Percentiles rank a stretch among this genome's conserved stretches.
Evolutionary conservation across 805 yeast genomes (phyloP).

Genomic region (Saccharomycopsis sp.): DNA sequence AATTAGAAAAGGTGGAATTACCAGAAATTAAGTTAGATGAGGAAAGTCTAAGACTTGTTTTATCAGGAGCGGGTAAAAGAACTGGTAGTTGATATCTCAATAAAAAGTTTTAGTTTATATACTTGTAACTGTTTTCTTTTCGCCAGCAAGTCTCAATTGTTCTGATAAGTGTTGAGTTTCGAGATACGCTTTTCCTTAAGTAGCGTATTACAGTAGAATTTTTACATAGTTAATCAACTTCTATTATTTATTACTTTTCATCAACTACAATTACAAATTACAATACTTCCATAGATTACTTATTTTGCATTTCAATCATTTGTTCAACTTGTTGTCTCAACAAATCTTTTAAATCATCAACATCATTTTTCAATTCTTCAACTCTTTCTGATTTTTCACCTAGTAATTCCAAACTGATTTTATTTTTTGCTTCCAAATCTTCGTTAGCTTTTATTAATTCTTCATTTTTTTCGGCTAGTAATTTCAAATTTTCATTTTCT

Average conservation of each 20-base stretch:
- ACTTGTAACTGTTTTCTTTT: too few relatives aligned
- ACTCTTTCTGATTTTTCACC: conserved; percentile 86
- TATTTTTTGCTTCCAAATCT: conserved; percentile 28
- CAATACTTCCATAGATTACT: too few relatives aligned
- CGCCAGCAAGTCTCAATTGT: too few relatives aligned
- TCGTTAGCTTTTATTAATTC: conserved; percentile 25
- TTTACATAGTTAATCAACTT: too few relatives aligned
- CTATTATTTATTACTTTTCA: too few relatives aligned
- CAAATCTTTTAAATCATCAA: conserved; percentile 78
- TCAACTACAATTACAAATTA: too few relatives aligned
- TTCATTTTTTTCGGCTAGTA: conserved; percentile 26
- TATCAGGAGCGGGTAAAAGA: conserved; percentile 68
- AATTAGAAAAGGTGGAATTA: conserved; percentile 24
- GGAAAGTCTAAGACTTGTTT: conserved; percentile 46
- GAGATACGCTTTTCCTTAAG: too few relatives aligned
- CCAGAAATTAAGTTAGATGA: conserved; percentile 48
- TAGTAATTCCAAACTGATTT: conserved; percentile 35
- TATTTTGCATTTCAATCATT: conserved; percentile 53
- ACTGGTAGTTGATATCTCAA: too few relatives aligned
- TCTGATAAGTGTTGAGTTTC: too few relatives aligned
- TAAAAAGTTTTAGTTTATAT: too few relatives aligned
- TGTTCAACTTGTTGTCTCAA: conserved; percentile 80
- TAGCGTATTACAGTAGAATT: too few relatives aligned
- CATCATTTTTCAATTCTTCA: conserved; percentile 80
- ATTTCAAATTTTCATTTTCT: conserved; percentile 37